These are phyloP conservation scores for Aspergillus latus DNA, from an alignment of 2,329 filamentous ascomycete genomes.

Conservation along the genomic window DNA sequence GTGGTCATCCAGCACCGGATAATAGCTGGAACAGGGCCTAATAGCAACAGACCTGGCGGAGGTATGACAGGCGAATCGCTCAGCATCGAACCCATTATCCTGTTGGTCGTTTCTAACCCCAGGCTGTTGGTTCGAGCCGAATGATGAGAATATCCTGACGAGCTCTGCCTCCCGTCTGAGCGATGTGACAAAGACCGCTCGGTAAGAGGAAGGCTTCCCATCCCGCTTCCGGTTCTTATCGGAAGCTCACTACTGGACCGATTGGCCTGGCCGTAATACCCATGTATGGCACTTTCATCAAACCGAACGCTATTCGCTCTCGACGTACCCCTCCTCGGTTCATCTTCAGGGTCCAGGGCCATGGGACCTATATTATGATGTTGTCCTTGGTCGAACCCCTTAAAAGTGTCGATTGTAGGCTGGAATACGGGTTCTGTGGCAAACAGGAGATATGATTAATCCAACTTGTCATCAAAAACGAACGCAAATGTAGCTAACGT, in stretches of 20 bases:
- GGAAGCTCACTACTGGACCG: conserved; percentile 83
- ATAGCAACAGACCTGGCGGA: conserved; percentile 78
- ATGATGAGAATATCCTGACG: conserved; percentile 75
- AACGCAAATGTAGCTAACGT: conserved; percentile 33
- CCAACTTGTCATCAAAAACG: neutral
- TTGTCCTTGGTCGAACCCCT: conserved; percentile 81
- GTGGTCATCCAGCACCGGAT: conserved; percentile 93
- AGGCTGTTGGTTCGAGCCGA: conserved; percentile 85
- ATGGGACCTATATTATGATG: conserved; percentile 76
- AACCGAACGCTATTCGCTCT: conserved; percentile 96
- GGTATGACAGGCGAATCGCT: conserved; percentile 73
- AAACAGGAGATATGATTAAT: conserved; percentile 3
- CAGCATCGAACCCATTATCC: conserved; percentile 61
- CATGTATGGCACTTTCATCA: conserved; percentile 90
- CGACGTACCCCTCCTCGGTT: conserved; percentile 81
- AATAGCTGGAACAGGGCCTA: conserved; percentile 88
- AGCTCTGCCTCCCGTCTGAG: conserved; percentile 92
- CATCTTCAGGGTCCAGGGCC: conserved; percentile 82
- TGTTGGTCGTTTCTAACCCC: conserved; percentile 70
- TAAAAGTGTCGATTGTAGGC: conserved; percentile 79
- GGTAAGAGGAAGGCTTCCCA: conserved; percentile 77
- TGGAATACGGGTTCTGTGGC: conserved; percentile 72
- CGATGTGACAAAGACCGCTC: conserved; percentile 92
- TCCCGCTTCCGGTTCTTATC: conserved; percentile 72
- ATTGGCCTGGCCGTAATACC: conserved; percentile 80